Percentiles rank a stretch among this genome's conserved stretches.
Conservation (phyloP, 1,284 basidiomycete genomes). For the Sanghuangporus baumii region DNA sequence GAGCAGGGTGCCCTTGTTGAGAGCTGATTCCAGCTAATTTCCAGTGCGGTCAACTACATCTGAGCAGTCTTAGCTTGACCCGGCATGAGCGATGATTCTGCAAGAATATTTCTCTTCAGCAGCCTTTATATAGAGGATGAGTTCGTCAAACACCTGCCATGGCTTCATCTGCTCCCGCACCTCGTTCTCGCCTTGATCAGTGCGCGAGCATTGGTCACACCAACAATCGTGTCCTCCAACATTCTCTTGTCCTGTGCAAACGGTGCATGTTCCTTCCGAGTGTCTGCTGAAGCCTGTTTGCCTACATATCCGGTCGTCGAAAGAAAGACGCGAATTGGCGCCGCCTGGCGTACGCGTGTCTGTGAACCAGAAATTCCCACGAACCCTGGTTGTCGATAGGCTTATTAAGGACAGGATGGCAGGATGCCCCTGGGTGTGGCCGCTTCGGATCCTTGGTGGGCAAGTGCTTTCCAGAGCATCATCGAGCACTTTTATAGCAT, state of each 20-base stretch:
- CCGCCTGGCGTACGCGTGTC: background rate
- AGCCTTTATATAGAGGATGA: slow-evolving; percentile 36
- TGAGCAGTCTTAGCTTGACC: slow-evolving; percentile 62
- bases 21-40: slow-evolving; percentile 71
- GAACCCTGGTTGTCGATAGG: background rate
- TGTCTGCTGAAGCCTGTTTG: slow-evolving; percentile 49
- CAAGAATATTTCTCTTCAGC: slow-evolving; percentile 78
- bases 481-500: background rate
- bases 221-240: slow-evolving; percentile 71
- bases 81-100: slow-evolving; percentile 77
- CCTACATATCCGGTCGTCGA: background rate
- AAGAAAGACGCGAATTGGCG: background rate
- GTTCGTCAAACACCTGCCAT: slow-evolving; percentile 38
- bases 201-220: slow-evolving; percentile 59
- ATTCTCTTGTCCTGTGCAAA: slow-evolving; percentile 77
- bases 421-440: background rate
- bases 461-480: background rate
- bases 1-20: slow-evolving; percentile 71
- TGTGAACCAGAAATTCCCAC: background rate
- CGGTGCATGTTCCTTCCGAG: slow-evolving; percentile 60
- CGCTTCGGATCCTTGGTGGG: background rate
- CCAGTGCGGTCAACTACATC: slow-evolving; percentile 63
- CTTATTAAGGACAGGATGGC: too few relatives aligned
- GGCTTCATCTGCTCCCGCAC: slow-evolving; percentile 64
- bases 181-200: slow-evolving; percentile 61